A percentile compares a stretch with the other conserved stretches of the same genome.
Evolutionary conservation across 345 rosid genomes (phyloP).

Genomic region (Microcos paniculata): DNA sequence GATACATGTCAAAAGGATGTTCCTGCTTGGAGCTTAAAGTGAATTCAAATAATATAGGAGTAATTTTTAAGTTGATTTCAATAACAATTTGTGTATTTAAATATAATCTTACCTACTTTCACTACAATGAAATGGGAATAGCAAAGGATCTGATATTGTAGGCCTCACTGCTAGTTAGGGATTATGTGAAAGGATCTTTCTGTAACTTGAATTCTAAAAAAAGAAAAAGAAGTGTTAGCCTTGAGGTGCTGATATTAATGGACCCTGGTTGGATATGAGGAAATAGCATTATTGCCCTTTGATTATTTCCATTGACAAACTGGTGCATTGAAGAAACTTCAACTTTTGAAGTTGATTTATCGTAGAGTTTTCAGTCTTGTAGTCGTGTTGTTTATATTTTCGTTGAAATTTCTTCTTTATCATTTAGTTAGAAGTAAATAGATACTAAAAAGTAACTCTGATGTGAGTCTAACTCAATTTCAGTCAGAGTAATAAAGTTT

Average conservation of each 20-base stretch:
- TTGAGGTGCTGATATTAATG: conserved; percentile 5
- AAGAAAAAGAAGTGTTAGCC: neutral
- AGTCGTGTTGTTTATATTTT: neutral
- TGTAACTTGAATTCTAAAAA: neutral
- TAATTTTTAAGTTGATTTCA: neutral
- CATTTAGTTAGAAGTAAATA: neutral
- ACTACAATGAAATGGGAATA: neutral
- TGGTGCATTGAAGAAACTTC: too few relatives aligned
- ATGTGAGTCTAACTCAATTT: neutral
- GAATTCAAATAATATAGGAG: neutral
- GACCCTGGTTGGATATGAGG: neutral
- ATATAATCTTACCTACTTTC: neutral
- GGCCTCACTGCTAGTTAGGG: neutral
- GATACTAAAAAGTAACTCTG: neutral
- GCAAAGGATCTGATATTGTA: neutral
- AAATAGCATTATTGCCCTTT: neutral
- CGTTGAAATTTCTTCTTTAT: neutral
- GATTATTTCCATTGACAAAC: neutral
- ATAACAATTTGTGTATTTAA: neutral
- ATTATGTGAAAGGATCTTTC: conserved; percentile 7
- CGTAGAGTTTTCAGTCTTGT: neutral
- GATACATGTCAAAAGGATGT: neutral
- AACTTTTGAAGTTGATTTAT: neutral
- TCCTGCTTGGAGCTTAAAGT: neutral
- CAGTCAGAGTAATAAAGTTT: neutral